A percentile compares a stretch with the other conserved stretches of the same genome.
These are phyloP conservation scores for Euphrasia confusa DNA, from an alignment of 257 asterid genomes.

Conservation along the genomic window DNA sequence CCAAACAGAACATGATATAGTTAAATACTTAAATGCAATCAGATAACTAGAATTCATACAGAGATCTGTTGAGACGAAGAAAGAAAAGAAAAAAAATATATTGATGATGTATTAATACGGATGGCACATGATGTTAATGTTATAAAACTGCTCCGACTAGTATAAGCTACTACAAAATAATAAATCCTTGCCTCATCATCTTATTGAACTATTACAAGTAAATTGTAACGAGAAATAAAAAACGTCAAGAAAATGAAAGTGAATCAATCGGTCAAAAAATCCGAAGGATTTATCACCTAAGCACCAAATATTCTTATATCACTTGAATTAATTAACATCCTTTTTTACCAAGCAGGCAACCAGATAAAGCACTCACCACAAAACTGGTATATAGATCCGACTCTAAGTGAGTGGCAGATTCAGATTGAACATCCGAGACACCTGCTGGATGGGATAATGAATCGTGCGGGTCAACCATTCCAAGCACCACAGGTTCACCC, in stretches of 20 bases:
- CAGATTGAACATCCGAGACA: slow-evolving; percentile 84
- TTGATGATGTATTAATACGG: too few species aligned
- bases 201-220: too few species aligned
- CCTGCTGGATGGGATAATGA: slow-evolving; percentile 93
- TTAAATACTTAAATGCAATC: background rate
- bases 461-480: slow-evolving; percentile 91
- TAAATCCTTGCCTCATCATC: too few species aligned
- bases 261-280: too few species aligned
- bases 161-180: too few species aligned
- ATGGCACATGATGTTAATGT: background rate
- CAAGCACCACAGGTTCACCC: slow-evolving; percentile 82
- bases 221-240: too few species aligned
- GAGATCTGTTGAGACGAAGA: slow-evolving; percentile 3
- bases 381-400: slow-evolving; percentile 79
- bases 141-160: background rate
- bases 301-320: too few species aligned
- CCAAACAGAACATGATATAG: slow-evolving; percentile 38
- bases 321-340: too few species aligned
- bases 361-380: slow-evolving; percentile 44
- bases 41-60: slow-evolving; percentile 5
- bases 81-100: too few species aligned
- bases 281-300: too few species aligned
- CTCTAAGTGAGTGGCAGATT: slow-evolving; percentile 72
- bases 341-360: background rate
- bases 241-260: too few species aligned